phyloP scores from a whole-genome alignment of 2,329 filamentous ascomycete species.

The Trichoderma gracile region DNA sequence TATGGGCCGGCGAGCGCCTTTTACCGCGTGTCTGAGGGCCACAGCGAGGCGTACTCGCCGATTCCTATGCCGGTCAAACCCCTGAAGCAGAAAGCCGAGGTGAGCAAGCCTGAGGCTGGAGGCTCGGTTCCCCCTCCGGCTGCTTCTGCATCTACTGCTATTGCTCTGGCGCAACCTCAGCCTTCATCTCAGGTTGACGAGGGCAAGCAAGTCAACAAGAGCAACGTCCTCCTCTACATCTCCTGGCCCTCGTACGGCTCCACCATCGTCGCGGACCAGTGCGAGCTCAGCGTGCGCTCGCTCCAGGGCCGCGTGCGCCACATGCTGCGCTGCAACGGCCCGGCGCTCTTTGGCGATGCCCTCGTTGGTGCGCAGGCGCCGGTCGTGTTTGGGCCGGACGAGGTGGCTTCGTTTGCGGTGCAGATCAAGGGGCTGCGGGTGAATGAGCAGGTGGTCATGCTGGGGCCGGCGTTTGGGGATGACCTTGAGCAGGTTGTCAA shows the following conservation, averaged over 20 bases:
- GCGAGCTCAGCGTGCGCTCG: constrained; percentile 34
- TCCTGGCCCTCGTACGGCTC: constrained; percentile 35
- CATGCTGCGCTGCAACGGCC: constrained; percentile 30
- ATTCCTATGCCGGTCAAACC: not conserved
- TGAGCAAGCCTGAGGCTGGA: not conserved
- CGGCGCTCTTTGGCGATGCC: constrained; percentile 2
- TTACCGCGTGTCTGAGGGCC: not conserved
- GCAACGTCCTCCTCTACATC: constrained; percentile 33
- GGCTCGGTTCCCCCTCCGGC: not conserved
- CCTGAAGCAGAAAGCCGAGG: not conserved
- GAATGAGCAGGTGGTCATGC: constrained; percentile 31
- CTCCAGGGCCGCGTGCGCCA: constrained; percentile 30
- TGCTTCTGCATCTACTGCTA: not conserved
- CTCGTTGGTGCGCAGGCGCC: not conserved
- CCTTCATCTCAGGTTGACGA: not conserved
- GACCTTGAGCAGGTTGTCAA: constrained; percentile 33
- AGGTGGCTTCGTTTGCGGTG: constrained; percentile 21
- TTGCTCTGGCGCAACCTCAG: not conserved
- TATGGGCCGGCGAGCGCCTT: not conserved
- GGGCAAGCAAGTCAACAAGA: not conserved
- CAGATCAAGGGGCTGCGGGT: constrained; percentile 32
- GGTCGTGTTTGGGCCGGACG: constrained; percentile 2
- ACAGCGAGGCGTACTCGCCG: not conserved
- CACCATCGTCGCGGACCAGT: constrained; percentile 36
- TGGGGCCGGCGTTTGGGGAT: constrained; percentile 32